phyloP scores from a whole-genome alignment of 495 filamentous ascomycete species.

The Penicillium egyptiacum region DNA sequence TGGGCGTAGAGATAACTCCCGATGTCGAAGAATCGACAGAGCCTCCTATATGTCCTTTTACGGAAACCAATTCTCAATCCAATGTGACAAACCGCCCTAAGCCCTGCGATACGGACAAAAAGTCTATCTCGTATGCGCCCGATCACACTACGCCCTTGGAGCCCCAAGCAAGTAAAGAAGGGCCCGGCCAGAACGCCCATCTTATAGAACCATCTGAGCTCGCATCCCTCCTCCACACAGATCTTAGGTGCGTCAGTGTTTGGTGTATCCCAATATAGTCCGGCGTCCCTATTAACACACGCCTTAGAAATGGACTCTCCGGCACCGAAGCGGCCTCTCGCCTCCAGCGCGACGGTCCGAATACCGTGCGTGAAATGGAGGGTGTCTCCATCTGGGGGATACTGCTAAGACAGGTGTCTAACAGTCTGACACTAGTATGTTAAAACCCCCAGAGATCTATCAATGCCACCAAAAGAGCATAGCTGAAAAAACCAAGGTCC shows the following conservation, averaged over 20 bases:
- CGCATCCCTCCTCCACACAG: conserved; percentile 29
- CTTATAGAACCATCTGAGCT: conserved; percentile 30
- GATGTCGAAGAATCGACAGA: conserved; percentile 50
- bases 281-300: neutral
- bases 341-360: conserved; percentile 56
- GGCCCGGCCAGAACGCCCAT: conserved; percentile 26
- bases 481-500: conserved; percentile 52
- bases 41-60: conserved; percentile 45
- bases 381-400: conserved; percentile 58
- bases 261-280: neutral
- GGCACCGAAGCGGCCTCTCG: conserved; percentile 53
- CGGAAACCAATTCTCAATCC: conserved; percentile 24
- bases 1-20: conserved; percentile 41
- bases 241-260: conserved; percentile 26
- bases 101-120: conserved; percentile 13
- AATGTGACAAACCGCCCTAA: conserved; percentile 21
- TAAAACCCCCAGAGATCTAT: neutral
- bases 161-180: conserved; percentile 1
- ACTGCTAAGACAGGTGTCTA: conserved; percentile 60
- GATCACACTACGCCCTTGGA: conserved; percentile 7
- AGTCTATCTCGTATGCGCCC: conserved; percentile 3
- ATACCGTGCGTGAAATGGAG: conserved; percentile 57
- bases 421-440: conserved; percentile 62
- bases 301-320: conserved; percentile 54
- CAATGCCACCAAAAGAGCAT: neutral